Evolutionary conservation across 257 asterid genomes (phyloP), one percentile per base, ranked within the genome.

Genomic region (Thymus mandschuricus): DNA sequence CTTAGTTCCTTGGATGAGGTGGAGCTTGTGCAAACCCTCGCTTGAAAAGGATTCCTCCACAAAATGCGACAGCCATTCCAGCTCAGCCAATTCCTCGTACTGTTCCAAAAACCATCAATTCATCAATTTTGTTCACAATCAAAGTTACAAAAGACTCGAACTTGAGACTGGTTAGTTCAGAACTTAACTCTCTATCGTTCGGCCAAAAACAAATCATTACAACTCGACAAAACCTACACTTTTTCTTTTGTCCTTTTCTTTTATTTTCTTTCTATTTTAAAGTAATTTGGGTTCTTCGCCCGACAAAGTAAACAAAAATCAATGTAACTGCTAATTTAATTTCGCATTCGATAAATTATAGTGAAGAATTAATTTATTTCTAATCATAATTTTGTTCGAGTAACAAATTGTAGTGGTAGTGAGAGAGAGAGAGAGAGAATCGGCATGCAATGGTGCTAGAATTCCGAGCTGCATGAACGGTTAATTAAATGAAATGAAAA

Each of bases 61-160:
- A 40, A 89, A 82, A 75, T 79, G 88, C 31, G 98, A 88, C 13
- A 92, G 83, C 98, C 97, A 92, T 79, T 92, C 96, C 10, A 92
- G 76, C 76, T 90, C 92, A 30, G 90, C 96, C 78, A 90, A 59
- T 41, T 88, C 97, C n/a, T 92, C 98, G 58, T 87, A 84, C 98
- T 81, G 43, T 29, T 41, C 9, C 3, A 15, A 10, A 57, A 57
- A 29, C 31, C 44, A 31, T 44, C 33, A 58, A 35, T 44, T 3
- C 44, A 38, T 38, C 6, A 38, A 38, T 38, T 3, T 3, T 3
- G 44, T 38, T 0, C 6, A 38, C 3, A 3, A 38, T 6, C 6
- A 38, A 38, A 3, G 6, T 38, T 38, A 38, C 44, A 0, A 38
- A 21, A 21, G 21, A 21, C 21, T 38, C 6, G 6, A 38, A 38